These are phyloP conservation scores for Fusarium algeriense DNA, from an alignment of 2,329 filamentous ascomycete species.

Conservation along the genomic window DNA sequence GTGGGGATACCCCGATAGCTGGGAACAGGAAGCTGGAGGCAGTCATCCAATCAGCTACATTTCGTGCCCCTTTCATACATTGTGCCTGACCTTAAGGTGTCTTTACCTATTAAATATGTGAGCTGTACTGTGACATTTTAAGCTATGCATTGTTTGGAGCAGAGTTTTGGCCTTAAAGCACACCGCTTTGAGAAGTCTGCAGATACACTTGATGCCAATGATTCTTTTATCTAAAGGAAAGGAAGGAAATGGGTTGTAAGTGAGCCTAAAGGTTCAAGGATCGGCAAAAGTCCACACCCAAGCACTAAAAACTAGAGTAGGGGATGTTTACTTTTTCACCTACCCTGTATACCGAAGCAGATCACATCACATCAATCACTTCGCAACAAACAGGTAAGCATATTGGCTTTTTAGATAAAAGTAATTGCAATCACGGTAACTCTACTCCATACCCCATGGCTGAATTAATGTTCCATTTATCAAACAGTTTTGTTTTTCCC, in stretches of 20 bases:
- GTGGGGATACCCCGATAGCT: constrained; percentile 31
- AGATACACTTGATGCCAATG: too few relatives aligned
- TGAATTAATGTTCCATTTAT: neutral
- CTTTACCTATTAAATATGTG: constrained; percentile 2
- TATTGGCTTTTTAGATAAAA: neutral
- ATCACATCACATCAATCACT: neutral
- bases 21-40: constrained; percentile 9
- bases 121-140: neutral
- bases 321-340: neutral
- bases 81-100: constrained; percentile 20
- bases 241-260: too few relatives aligned
- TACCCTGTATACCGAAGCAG: neutral
- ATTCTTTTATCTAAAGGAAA: too few relatives aligned
- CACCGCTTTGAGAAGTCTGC: too few relatives aligned
- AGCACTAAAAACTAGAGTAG: too few relatives aligned
- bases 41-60: constrained; percentile 12
- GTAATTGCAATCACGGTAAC: neutral
- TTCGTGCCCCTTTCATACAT: constrained; percentile 32
- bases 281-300: too few relatives aligned
- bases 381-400: neutral
- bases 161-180: too few relatives aligned
- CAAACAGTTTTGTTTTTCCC: neutral
- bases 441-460: neutral
- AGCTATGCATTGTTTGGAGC: too few relatives aligned
- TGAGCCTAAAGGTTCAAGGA: too few relatives aligned